Conservation (phyloP, 2,329 filamentous ascomycete genomes). For the Monosporascus sp. region DNA sequence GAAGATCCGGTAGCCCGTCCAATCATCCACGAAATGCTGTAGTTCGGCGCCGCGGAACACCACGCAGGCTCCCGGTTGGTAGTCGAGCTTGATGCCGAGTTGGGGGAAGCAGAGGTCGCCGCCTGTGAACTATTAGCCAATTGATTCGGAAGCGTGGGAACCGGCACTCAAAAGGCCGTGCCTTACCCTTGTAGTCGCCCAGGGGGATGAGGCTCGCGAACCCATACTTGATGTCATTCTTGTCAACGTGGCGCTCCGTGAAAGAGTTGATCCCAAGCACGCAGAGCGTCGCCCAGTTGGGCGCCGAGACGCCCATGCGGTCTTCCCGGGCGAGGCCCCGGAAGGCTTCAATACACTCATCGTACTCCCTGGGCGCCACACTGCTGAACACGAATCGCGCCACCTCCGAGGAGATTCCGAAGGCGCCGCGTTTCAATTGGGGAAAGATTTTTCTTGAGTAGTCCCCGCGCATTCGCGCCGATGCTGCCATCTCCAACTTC, state of each 20-base stretch:
- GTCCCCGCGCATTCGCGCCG: not conserved
- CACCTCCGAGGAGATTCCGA: conserved; percentile 1
- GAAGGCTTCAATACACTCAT: not conserved
- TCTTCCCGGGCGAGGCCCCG: not conserved
- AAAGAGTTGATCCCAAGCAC: conserved; percentile 4
- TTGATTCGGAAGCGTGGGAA: not conserved
- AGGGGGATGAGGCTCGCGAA: conserved; percentile 3
- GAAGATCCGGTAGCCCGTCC: conserved; percentile 5
- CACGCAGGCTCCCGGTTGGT: conserved; percentile 3
- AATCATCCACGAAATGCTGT: conserved; percentile 5
- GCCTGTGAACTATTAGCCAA: not conserved
- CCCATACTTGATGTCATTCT: conserved; percentile 1
- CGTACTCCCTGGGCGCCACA: not conserved
- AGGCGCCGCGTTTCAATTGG: not conserved
- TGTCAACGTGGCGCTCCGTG: conserved; percentile 1
- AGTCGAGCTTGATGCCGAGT: not conserved
- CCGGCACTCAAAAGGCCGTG: not conserved
- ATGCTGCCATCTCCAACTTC: not conserved
- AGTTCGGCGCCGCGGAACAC: conserved; percentile 3
- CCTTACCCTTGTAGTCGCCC: conserved; percentile 1
- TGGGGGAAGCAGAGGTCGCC: conserved; percentile 6
- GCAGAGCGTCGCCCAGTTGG: conserved; percentile 1
- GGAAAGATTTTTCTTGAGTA: not conserved
- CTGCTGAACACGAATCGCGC: not conserved
- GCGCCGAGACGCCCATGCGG: not conserved